Evolutionary conservation across 768 basidiomycete genomes (phyloP).

Genomic region (Plicaturopsis crispa): DNA sequence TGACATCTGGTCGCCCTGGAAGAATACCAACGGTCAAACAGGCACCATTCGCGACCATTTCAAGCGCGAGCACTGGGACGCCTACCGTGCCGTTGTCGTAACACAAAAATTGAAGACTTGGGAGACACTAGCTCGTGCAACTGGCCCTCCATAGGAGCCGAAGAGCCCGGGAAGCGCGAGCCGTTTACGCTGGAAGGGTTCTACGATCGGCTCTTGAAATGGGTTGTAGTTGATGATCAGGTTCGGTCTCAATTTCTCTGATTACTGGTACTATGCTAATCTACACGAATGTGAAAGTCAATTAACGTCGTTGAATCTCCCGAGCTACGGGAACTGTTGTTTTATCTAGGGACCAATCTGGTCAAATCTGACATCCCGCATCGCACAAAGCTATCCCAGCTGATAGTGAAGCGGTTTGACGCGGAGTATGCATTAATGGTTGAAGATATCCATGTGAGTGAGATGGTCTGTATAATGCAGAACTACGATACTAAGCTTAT

Average conservation of each 20-base stretch:
- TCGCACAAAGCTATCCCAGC: slow-evolving; percentile 19
- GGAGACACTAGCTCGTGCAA: no score
- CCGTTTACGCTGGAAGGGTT: slow-evolving; percentile 17
- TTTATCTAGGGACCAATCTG: slow-evolving; percentile 18
- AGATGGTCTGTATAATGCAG: no score
- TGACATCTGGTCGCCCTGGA: slow-evolving; percentile 9
- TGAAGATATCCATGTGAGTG: slow-evolving; percentile 17
- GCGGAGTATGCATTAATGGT: slow-evolving; percentile 13
- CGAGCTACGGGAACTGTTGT: slow-evolving; percentile 22
- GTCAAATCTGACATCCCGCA: slow-evolving; percentile 27
- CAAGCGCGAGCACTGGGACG: slow-evolving; percentile 2
- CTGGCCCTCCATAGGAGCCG: no score
- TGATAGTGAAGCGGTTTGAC: slow-evolving; percentile 18
- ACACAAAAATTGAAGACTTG: slow-evolving; percentile 10
- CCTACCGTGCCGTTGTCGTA: slow-evolving; percentile 8
- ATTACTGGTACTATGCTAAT: not conserved
- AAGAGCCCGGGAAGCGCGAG: not conserved
- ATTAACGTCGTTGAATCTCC: slow-evolving; percentile 27
- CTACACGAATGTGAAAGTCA: slow-evolving; percentile 16
- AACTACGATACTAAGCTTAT: no score
- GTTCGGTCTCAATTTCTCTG: slow-evolving; percentile 13
- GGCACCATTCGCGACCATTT: slow-evolving; percentile 10
- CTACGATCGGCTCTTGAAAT: slow-evolving; percentile 10
- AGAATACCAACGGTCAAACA: slow-evolving; percentile 10
- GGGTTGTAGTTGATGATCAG: slow-evolving; percentile 25